These are phyloP conservation scores for Colletotrichum higginsianum DNA, from an alignment of 2,329 filamentous ascomycete genomes.

Conservation along the genomic window DNA sequence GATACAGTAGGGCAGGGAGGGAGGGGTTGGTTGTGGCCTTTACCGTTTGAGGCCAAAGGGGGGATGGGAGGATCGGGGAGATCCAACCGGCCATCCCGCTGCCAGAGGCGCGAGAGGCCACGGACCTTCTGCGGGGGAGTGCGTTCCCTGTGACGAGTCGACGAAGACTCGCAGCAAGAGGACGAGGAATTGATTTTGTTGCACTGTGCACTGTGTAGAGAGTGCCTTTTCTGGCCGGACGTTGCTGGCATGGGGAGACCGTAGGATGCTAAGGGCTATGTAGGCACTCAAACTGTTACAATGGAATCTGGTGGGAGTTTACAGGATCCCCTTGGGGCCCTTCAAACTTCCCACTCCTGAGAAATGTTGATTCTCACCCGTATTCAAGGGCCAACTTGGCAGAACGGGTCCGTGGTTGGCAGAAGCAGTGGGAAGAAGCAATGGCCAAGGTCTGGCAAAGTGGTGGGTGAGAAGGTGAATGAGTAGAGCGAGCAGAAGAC, in stretches of 20 bases:
- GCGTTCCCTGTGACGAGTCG: conserved; percentile 2
- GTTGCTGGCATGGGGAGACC: neutral
- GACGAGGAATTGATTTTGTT: too few relatives aligned
- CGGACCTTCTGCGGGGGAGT: conserved; percentile 22
- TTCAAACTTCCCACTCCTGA: neutral
- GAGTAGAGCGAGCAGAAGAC: conserved; percentile 2
- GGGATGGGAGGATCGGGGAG: conserved; percentile 23
- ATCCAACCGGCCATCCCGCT: conserved; percentile 33
- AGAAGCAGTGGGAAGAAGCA: neutral
- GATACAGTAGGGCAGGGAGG: too few relatives aligned
- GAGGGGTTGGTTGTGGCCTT: conserved; percentile 4
- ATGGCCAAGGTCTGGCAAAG: neutral
- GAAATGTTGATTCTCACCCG: neutral
- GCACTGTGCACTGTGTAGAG: too few relatives aligned
- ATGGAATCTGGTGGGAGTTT: too few relatives aligned
- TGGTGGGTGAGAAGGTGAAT: neutral
- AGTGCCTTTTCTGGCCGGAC: too few relatives aligned
- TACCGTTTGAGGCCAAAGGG: conserved; percentile 16
- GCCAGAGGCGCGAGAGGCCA: conserved; percentile 16
- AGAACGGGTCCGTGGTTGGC: neutral
- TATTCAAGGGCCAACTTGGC: neutral
- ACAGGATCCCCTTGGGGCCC: too few relatives aligned
- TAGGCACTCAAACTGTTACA: too few relatives aligned
- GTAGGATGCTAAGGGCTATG: too few relatives aligned
- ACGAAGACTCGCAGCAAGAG: too few relatives aligned